Conservation (phyloP, 2,329 filamentous ascomycete species). For the Colletotrichum tropicicola region DNA sequence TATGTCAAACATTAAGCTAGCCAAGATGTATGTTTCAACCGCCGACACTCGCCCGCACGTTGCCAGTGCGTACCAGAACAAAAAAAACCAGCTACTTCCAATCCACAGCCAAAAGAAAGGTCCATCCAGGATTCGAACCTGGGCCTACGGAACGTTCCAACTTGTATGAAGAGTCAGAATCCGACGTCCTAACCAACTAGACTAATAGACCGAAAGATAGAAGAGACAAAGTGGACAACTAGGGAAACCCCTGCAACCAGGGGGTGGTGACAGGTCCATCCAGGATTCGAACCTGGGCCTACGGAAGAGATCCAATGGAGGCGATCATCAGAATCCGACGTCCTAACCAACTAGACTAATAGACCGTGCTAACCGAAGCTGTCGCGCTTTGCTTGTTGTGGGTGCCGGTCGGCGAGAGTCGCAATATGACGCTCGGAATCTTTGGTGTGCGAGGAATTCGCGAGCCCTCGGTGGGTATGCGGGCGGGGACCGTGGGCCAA, state of each 20-base stretch:
- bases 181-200: slow-evolving; percentile 31
- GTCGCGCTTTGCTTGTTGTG: background rate
- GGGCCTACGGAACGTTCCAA: slow-evolving; percentile 22
- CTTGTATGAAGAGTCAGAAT: slow-evolving; percentile 4
- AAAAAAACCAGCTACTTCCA: background rate
- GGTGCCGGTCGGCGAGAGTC: accelerated
- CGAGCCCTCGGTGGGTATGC: slow-evolving; percentile 14
- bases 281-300: slow-evolving; percentile 24
- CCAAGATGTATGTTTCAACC: background rate
- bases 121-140: slow-evolving; percentile 32
- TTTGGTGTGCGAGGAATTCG: background rate
- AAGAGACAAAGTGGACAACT: background rate
- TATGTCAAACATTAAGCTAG: background rate
- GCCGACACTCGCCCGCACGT: background rate
- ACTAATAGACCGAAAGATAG: slow-evolving; percentile 19
- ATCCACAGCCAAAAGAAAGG: background rate
- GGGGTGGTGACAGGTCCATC: no score
- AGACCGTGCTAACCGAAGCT: background rate
- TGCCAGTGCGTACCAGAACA: background rate
- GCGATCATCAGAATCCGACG: slow-evolving; percentile 10
- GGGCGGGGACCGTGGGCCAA: background rate
- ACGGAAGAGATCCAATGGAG: background rate
- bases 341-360: slow-evolving; percentile 29
- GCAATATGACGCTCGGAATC: background rate
- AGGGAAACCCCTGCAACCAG: no score